These are phyloP conservation scores for Aureobasidium sp. DNA, from an alignment of 2,329 filamentous ascomycete genomes.

Conservation along the genomic window DNA sequence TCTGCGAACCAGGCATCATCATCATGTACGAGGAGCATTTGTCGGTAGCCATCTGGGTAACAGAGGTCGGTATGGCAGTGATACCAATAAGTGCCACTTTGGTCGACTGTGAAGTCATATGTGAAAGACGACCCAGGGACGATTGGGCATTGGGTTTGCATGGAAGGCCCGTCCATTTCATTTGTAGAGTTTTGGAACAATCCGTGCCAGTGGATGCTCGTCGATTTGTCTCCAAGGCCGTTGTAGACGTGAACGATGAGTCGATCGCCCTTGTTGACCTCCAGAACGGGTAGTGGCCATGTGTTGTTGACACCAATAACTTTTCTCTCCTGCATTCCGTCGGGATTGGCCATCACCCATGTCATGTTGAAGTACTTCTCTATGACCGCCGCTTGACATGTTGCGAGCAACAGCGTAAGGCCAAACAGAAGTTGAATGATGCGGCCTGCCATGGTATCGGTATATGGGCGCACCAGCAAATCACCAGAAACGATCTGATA, in stretches of 20 bases:
- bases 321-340: constrained; percentile 43
- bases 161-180: constrained; percentile 65
- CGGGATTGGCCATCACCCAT: constrained; percentile 51
- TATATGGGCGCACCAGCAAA: not conserved
- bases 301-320: constrained; percentile 65
- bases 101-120: constrained; percentile 58
- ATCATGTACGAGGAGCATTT: constrained; percentile 60
- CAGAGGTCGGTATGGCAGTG: constrained; percentile 51
- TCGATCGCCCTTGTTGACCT: constrained; percentile 66
- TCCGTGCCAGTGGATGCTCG: constrained; percentile 69
- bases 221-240: constrained; percentile 55
- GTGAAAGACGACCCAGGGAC: constrained; percentile 55
- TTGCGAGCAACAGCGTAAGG: constrained; percentile 25
- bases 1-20: constrained; percentile 46
- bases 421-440: constrained; percentile 37
- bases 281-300: constrained; percentile 66
- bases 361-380: constrained; percentile 48
- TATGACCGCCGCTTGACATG: constrained; percentile 26
- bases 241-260: constrained; percentile 65
- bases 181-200: constrained; percentile 71
- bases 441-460: constrained; percentile 36
- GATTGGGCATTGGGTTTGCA: constrained; percentile 61
- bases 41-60: constrained; percentile 62
- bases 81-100: constrained; percentile 47
- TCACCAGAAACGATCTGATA: constrained; percentile 5